phyloP scores from a whole-genome alignment of 352 stramenopile genomes.

The Blastocystis sp. region DNA sequence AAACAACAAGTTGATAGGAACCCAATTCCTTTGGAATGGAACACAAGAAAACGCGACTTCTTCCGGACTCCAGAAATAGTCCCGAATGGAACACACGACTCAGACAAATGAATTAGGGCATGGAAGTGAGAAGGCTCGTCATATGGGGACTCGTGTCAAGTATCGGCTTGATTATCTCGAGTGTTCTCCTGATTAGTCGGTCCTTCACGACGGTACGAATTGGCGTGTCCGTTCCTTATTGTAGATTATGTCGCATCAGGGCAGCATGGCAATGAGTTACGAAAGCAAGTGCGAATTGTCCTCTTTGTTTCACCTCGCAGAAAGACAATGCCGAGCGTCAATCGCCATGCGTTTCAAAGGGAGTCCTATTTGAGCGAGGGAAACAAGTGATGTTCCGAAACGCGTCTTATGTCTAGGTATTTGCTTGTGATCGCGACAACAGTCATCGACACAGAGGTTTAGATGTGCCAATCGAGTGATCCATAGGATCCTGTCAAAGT shows the following conservation, averaged over 20 bases:
- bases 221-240: neutral
- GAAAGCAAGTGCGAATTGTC: neutral
- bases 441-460: conserved; percentile 5
- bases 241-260: neutral
- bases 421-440: conserved; percentile 2
- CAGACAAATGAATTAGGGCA: neutral
- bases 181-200: neutral
- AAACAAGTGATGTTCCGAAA: neutral
- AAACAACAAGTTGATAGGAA: neutral
- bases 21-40: neutral
- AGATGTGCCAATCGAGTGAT: neutral
- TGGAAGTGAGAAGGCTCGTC: neutral
- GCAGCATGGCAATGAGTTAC: neutral
- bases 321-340: neutral
- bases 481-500: conserved; percentile 28
- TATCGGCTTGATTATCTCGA: neutral
- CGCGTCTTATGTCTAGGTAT: neutral
- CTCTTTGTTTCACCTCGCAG: neutral
- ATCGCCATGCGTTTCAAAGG: neutral
- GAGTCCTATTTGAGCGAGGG: neutral
- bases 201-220: neutral
- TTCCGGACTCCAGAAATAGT: neutral
- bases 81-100: neutral
- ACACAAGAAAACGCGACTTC: neutral
- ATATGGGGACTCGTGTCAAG: neutral